A percentile compares a stretch with the other conserved stretches of the same genome.
Conservation (phyloP, 1,139 yeast genomes). For the Yamadazyma spencermartinsiae region DNA sequence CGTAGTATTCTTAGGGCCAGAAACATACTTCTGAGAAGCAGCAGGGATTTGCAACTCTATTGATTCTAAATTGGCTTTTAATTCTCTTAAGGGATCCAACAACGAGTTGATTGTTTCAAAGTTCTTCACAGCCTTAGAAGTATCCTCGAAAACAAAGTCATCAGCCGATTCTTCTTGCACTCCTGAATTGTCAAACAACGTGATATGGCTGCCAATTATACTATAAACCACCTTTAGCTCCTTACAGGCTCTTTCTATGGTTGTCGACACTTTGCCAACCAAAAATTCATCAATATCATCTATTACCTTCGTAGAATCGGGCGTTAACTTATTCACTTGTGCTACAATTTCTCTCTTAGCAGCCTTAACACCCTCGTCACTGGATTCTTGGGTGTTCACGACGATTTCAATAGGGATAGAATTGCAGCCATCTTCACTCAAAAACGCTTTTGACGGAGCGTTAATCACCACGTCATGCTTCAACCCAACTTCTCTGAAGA, state of each 20-base stretch:
- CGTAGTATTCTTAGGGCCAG: conserved; percentile 60
- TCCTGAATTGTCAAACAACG: conserved; percentile 36
- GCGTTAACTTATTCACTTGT: conserved; percentile 71
- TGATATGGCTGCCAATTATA: conserved; percentile 46
- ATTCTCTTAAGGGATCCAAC: conserved; percentile 57
- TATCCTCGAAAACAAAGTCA: conserved; percentile 36
- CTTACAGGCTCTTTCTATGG: conserved; percentile 46
- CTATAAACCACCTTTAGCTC: conserved; percentile 55
- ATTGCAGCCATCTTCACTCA: conserved; percentile 19
- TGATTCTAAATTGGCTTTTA: conserved; percentile 56
- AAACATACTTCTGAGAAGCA: conserved; percentile 56
- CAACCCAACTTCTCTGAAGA: conserved; percentile 46
- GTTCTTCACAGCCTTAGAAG: conserved; percentile 20
- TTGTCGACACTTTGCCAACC: conserved; percentile 49
- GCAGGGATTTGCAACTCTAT: conserved; percentile 52
- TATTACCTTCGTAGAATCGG: conserved; percentile 59
- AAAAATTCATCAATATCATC: conserved; percentile 73
- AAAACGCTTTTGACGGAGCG: conserved; percentile 47
- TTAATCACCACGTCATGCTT: conserved; percentile 53
- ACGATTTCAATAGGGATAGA: conserved; percentile 46
- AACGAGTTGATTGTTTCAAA: conserved; percentile 51
- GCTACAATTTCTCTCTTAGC: conserved; percentile 69
- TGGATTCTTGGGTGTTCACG: conserved; percentile 29
- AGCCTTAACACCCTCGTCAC: conserved; percentile 36
- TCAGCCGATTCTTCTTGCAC: conserved; percentile 39